Evolutionary conservation across 208 protist species (phyloP).

Genomic region (Leptomonas pyrrhocoris): DNA sequence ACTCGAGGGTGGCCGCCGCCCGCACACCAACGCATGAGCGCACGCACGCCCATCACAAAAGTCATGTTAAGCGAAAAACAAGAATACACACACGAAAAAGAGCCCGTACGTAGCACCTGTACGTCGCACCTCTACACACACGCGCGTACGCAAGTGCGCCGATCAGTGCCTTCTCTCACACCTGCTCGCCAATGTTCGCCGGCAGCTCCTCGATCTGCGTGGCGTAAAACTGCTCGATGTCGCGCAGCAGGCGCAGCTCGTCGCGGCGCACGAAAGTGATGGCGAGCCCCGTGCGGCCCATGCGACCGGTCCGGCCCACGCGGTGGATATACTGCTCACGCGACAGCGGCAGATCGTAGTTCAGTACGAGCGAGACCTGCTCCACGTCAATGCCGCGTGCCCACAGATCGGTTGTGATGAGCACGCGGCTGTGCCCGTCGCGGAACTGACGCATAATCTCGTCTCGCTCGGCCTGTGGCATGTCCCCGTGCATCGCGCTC

Average conservation of each 20-base stretch:
- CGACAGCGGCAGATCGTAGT: conserved; percentile 97
- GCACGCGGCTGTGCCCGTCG: conserved; percentile 94
- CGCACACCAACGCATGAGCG: too few species aligned
- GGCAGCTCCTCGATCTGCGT: conserved; percentile 97
- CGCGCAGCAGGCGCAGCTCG: conserved; percentile 88
- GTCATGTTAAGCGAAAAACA: too few species aligned
- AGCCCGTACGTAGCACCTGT: too few species aligned
- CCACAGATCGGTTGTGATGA: conserved; percentile 99
- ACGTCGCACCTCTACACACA: not conserved
- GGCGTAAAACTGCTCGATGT: conserved; percentile 98
- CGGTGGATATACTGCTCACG: conserved; percentile 95
- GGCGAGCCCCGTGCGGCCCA: conserved; percentile 98
- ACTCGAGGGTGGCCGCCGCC: too few species aligned
- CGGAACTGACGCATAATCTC: conserved; percentile 98
- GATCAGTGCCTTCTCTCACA: conserved; percentile 33
- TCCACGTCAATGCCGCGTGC: conserved; percentile 97
- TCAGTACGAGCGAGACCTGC: conserved; percentile 97
- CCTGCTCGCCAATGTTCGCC: conserved; percentile 69
- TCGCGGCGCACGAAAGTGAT: conserved; percentile 99
- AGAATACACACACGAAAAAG: too few species aligned
- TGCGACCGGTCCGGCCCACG: conserved; percentile 97
- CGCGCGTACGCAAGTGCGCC: not conserved
- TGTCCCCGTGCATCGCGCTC: conserved; percentile 96
- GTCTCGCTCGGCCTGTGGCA: conserved; percentile 98
- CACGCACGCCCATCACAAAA: too few species aligned